These are phyloP conservation scores for Pestalotiopsis sp. DNA, from an alignment of 2,329 filamentous ascomycete species.

Conservation along the genomic window DNA sequence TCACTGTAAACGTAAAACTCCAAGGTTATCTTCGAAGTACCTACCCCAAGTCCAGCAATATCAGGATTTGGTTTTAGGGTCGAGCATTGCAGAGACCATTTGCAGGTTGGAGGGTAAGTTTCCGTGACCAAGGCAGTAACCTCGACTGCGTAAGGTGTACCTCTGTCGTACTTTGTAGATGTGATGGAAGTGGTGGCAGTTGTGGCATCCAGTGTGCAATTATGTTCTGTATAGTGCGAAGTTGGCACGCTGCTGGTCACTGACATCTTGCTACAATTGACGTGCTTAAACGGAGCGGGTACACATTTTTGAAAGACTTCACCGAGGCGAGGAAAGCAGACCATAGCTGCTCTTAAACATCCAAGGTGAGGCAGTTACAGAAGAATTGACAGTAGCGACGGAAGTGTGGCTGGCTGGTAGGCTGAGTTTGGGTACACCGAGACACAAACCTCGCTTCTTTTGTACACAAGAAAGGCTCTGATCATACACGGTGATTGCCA, in stretches of 20 bases:
- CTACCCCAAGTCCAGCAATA: neutral
- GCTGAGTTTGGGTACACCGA: too few relatives aligned
- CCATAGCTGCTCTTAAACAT: too few relatives aligned
- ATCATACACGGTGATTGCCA: too few relatives aligned
- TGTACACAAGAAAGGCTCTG: too few relatives aligned
- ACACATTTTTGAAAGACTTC: too few relatives aligned
- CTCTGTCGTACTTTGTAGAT: neutral
- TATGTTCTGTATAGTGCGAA: neutral
- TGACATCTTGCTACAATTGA: neutral
- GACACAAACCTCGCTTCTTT: too few relatives aligned
- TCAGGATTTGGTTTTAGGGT: neutral
- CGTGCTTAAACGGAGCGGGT: too few relatives aligned
- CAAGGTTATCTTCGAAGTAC: neutral
- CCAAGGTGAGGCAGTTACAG: too few relatives aligned
- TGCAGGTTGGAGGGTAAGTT: neutral
- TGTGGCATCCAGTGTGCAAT: neutral
- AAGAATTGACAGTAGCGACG: too few relatives aligned
- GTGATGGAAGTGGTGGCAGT: neutral
- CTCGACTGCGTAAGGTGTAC: neutral
- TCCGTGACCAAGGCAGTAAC: neutral
- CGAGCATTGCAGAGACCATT: neutral
- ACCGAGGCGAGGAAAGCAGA: too few relatives aligned
- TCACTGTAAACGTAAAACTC: neutral
- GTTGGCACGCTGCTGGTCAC: neutral
- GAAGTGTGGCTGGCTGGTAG: too few relatives aligned